These are phyloP conservation scores for Saturnispora saitoi DNA, from an alignment of 805 yeast species.

Conservation along the genomic window DNA sequence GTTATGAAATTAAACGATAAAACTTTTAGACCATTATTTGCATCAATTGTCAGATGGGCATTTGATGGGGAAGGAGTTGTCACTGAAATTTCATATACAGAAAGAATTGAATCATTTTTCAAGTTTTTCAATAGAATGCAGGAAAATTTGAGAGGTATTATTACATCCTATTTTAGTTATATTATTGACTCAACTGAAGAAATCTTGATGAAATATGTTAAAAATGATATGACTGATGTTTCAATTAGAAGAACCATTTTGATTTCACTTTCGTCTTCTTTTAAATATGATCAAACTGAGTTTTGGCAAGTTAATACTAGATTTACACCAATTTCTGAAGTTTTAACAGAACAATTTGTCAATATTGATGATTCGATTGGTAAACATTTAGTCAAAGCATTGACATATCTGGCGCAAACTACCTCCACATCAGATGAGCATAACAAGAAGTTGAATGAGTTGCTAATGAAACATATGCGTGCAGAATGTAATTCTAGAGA, in stretches of 20 bases:
- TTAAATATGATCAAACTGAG: constrained; percentile 85
- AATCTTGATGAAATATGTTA: constrained; percentile 43
- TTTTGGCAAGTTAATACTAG: constrained; percentile 89
- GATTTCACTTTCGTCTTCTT: constrained; percentile 67
- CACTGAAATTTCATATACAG: constrained; percentile 37
- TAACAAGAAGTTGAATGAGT: constrained; percentile 63
- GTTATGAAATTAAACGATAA: constrained; percentile 92
- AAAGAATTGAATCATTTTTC: constrained; percentile 67
- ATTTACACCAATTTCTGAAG: constrained; percentile 59
- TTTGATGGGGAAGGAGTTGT: constrained; percentile 67
- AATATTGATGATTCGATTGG: constrained; percentile 70
- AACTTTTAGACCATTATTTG: constrained; percentile 87
- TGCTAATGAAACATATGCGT: constrained; percentile 59
- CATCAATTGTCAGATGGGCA: constrained; percentile 84
- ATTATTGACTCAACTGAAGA: constrained; percentile 63
- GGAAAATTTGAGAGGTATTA: constrained; percentile 74
- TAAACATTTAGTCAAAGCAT: constrained; percentile 68
- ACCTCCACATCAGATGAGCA: constrained; percentile 57
- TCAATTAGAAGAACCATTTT: constrained; percentile 66
- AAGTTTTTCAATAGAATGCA: constrained; percentile 80
- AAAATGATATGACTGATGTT: constrained; percentile 34
- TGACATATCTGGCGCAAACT: constrained; percentile 63
- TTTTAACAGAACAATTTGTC: constrained; percentile 57
- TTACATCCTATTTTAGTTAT: constrained; percentile 83
- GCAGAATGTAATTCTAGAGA: constrained; percentile 47